Conservation (phyloP, 1,284 basidiomycete genomes). For the Trichosporon faecale region DNA sequence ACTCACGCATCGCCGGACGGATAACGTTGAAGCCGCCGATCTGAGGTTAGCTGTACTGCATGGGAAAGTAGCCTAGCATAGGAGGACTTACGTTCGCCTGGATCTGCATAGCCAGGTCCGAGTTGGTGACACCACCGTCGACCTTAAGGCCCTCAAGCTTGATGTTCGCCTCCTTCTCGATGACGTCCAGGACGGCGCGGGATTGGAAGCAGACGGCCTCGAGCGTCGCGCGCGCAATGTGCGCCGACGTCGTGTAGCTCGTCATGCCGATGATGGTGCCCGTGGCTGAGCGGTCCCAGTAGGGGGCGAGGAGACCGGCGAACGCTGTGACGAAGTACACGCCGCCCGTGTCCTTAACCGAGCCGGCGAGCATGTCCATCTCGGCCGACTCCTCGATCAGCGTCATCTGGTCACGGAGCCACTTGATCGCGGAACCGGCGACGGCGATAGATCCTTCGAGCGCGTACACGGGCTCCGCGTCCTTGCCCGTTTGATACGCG, state of each 20-base stretch:
- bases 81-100: slow-evolving; percentile 65
- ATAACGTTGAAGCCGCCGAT: slow-evolving; percentile 88
- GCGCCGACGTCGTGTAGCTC: slow-evolving; percentile 86
- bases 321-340: slow-evolving; percentile 97
- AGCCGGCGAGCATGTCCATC: slow-evolving; percentile 78
- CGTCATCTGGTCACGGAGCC: slow-evolving; percentile 85
- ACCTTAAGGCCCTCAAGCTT: slow-evolving; percentile 82
- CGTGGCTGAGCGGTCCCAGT: slow-evolving; percentile 49
- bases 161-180: slow-evolving; percentile 55
- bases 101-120: slow-evolving; percentile 76
- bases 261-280: slow-evolving; percentile 60
- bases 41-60: slow-evolving; percentile 19
- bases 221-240: slow-evolving; percentile 89
- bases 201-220: slow-evolving; percentile 79
- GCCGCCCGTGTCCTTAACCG: slow-evolving; percentile 80
- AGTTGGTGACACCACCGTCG: slow-evolving; percentile 90
- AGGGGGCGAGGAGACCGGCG: slow-evolving; percentile 80
- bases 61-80: background rate
- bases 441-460: slow-evolving; percentile 94
- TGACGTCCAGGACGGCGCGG: slow-evolving; percentile 84
- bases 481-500: slow-evolving; percentile 78
- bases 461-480: slow-evolving; percentile 79
- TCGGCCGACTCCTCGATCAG: slow-evolving; percentile 77
- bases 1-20: slow-evolving; percentile 93
- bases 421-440: slow-evolving; percentile 92